Conservation (phyloP, 768 basidiomycete genomes). For the Pleurotus ostreatus region DNA sequence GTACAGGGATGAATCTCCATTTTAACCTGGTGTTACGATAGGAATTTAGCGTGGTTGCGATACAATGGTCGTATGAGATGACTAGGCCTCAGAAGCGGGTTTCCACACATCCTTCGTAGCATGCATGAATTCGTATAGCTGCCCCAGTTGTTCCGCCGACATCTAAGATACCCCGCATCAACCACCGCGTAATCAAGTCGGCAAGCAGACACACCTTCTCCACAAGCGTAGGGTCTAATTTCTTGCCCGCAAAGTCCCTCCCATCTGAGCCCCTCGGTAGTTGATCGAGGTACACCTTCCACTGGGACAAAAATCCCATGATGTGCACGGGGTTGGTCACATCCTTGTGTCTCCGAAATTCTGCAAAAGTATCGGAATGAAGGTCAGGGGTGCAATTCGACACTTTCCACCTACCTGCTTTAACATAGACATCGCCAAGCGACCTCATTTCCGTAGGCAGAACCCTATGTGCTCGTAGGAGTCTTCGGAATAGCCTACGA, state of each 20-base stretch:
- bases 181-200: neutral
- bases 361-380: slow-evolving; percentile 30
- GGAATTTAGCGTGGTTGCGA: too few species aligned
- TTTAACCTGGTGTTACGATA: too few species aligned
- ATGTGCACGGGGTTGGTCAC: slow-evolving; percentile 85
- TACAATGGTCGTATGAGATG: too few species aligned
- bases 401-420: slow-evolving; percentile 46
- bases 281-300: slow-evolving; percentile 88
- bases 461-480: slow-evolving; percentile 74
- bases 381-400: slow-evolving; percentile 6
- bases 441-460: slow-evolving; percentile 78
- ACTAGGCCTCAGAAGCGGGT: slow-evolving; percentile 25
- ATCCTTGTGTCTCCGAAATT: slow-evolving; percentile 80
- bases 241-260: slow-evolving; percentile 55
- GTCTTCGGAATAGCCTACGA: slow-evolving; percentile 70
- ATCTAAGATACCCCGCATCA: slow-evolving; percentile 43
- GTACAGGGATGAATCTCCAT: too few species aligned
- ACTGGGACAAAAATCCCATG: slow-evolving; percentile 93
- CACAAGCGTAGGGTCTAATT: slow-evolving; percentile 63
- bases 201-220: slow-evolving; percentile 57
- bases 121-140: slow-evolving; percentile 93
- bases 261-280: slow-evolving; percentile 45
- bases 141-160: slow-evolving; percentile 87
- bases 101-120: slow-evolving; percentile 89
- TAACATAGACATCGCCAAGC: slow-evolving; percentile 84